Evolutionary conservation across 345 rosid genomes (phyloP).

Genomic region (Iberis pinnata): DNA sequence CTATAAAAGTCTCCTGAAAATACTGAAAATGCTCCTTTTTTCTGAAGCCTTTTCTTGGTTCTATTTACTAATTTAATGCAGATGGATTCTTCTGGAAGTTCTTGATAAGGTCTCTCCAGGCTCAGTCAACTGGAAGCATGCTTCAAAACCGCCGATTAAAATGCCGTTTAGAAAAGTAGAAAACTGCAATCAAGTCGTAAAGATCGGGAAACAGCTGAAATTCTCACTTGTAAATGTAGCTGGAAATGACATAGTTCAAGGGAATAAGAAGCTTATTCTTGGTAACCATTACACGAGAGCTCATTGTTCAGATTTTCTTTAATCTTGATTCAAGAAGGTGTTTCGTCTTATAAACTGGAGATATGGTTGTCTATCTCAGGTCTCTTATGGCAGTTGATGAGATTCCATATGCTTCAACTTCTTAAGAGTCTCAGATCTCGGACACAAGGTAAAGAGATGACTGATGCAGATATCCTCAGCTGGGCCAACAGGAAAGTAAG

Average conservation of each 20-base stretch:
- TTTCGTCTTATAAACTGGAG: neutral
- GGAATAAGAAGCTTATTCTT: conserved; percentile 91
- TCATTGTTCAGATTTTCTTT: neutral
- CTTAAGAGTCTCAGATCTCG: conserved; percentile 71
- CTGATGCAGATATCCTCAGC: conserved; percentile 63
- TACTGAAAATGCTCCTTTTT: neutral
- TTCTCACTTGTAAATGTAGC: conserved; percentile 82
- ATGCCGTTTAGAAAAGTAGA: conserved; percentile 95
- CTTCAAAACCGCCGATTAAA: conserved; percentile 88
- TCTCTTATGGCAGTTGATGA: conserved; percentile 90
- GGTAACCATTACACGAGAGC: conserved; percentile 41
- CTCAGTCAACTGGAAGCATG: conserved; percentile 86
- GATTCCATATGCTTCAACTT: conserved; percentile 83
- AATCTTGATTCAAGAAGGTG: conserved; percentile 5
- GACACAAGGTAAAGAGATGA: conserved; percentile 68
- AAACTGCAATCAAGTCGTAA: conserved; percentile 87
- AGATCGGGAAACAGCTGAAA: conserved; percentile 64
- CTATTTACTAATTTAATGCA: conserved; percentile 30
- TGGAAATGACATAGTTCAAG: conserved; percentile 90
- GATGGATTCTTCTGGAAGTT: conserved; percentile 87
- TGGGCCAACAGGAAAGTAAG: conserved; percentile 76
- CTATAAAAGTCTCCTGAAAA: neutral
- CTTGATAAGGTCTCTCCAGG: conserved; percentile 81
- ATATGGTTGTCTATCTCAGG: conserved; percentile 45
- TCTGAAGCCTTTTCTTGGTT: conserved; percentile 4